Evolutionary conservation across 129 eudicot species (phyloP).

Genomic region (Scalesia atractyloides): DNA sequence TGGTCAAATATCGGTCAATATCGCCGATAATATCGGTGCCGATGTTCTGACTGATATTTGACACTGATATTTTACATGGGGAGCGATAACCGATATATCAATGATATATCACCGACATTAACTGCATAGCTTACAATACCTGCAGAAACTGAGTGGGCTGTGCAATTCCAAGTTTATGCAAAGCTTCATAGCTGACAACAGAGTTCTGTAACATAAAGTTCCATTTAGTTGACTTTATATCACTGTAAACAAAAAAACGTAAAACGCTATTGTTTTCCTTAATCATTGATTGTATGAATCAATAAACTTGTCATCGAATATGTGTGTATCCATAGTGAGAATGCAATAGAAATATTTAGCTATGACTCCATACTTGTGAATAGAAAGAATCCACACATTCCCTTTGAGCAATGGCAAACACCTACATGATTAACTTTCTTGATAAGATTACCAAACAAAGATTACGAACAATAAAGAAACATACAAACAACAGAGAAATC

Average conservation of each 20-base stretch:
- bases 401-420: constrained; percentile 91
- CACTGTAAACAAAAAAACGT: no score
- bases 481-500: not conserved
- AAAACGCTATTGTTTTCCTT: not conserved
- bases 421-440: constrained; percentile 50
- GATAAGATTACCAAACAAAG: not conserved
- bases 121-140: no score
- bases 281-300: not conserved
- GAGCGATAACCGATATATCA: no score
- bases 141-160: constrained; percentile 91
- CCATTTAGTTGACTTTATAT: no score
- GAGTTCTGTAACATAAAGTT: constrained; percentile 87
- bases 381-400: constrained; percentile 91
- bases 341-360: constrained; percentile 9
- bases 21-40: no score
- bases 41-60: no score
- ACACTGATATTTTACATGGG: no score
- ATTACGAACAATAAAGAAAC: not conserved
- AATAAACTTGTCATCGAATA: constrained; percentile 2
- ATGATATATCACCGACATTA: no score
- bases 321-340: not conserved
- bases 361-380: constrained; percentile 70
- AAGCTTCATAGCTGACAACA: constrained; percentile 78
- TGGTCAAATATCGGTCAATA: no score
- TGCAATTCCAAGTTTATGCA: constrained; percentile 89